These are phyloP conservation scores for Aspergillus funiculosus DNA, from an alignment of 495 filamentous ascomycete species.

Conservation along the genomic window DNA sequence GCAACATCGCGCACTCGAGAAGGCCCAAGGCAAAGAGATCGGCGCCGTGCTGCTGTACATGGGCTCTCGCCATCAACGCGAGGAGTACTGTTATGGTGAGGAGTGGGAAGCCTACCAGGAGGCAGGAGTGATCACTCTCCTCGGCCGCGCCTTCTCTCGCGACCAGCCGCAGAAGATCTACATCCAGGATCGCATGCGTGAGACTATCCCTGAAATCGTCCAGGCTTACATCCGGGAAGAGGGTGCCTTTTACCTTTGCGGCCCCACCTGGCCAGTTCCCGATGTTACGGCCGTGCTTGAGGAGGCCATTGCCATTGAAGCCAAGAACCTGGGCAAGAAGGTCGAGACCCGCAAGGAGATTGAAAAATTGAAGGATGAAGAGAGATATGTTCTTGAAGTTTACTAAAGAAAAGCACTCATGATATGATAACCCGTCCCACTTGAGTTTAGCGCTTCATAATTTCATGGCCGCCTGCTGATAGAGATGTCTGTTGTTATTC, in stretches of 20 bases:
- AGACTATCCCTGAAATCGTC: conserved; percentile 78
- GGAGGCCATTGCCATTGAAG: conserved; percentile 82
- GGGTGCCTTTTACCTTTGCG: conserved; percentile 93
- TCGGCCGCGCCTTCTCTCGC: conserved; percentile 91
- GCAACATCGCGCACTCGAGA: conserved; percentile 96
- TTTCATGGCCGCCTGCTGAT: conserved; percentile 6
- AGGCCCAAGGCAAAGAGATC: conserved; percentile 89
- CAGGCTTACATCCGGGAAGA: conserved; percentile 83
- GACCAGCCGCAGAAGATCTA: conserved; percentile 99
- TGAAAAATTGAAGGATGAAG: conserved; percentile 89
- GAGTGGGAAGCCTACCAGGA: conserved; percentile 99
- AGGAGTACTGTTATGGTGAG: conserved; percentile 98
- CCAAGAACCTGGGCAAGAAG: conserved; percentile 65
- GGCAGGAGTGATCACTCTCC: conserved; percentile 87
- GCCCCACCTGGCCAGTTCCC: conserved; percentile 98
- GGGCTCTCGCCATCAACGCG: conserved; percentile 91
- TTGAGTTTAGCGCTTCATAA: conserved; percentile 26
- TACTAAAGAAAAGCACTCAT: conserved; percentile 52
- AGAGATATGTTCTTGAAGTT: conserved; percentile 92
- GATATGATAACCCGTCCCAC: conserved; percentile 18
- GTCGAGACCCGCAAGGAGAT: conserved; percentile 89
- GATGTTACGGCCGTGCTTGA: conserved; percentile 91
- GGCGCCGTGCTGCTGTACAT: conserved; percentile 93
- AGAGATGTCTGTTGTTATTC: conserved; percentile 9
- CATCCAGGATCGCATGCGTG: conserved; percentile 95